Percentiles rank a stretch among this genome's conserved stretches.
Evolutionary conservation across 257 asterid species (phyloP).

Genomic region (Solanum bulbocastanum): DNA sequence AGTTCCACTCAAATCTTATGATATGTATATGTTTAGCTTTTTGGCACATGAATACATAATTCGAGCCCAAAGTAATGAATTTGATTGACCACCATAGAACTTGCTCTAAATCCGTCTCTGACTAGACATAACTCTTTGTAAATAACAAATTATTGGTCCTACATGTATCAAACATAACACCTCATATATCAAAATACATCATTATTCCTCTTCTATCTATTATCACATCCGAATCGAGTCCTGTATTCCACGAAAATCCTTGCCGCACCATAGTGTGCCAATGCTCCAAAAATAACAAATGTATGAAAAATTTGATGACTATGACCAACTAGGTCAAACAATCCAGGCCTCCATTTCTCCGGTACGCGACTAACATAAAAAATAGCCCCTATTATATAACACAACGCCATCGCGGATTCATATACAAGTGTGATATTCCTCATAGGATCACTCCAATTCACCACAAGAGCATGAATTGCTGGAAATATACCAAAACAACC

Average conservation of each 20-base stretch:
- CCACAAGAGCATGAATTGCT: slow-evolving; percentile 49
- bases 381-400: slow-evolving; percentile 54
- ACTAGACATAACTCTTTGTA: neutral
- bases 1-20: neutral
- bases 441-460: slow-evolving; percentile 76
- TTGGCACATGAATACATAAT: neutral
- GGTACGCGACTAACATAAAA: slow-evolving; percentile 66
- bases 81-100: neutral
- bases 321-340: slow-evolving; percentile 85
- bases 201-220: neutral
- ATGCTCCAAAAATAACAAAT: slow-evolving; percentile 5
- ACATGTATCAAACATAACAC: neutral
- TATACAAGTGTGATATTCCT: slow-evolving; percentile 45
- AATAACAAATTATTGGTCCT: neutral
- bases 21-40: neutral
- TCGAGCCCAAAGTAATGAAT: neutral
- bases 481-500: slow-evolving; percentile 77
- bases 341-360: slow-evolving; percentile 89
- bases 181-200: neutral
- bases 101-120: neutral
- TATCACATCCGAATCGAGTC: neutral
- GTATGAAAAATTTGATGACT: slow-evolving; percentile 53
- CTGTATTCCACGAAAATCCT: slow-evolving; percentile 1
- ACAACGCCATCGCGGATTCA: slow-evolving; percentile 66
- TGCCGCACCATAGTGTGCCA: slow-evolving; percentile 11